Percentiles rank a stretch among this genome's conserved stretches.
Evolutionary conservation across 2,329 filamentous ascomycete genomes (phyloP).

Genomic region (Epichloe glyceriae): DNA sequence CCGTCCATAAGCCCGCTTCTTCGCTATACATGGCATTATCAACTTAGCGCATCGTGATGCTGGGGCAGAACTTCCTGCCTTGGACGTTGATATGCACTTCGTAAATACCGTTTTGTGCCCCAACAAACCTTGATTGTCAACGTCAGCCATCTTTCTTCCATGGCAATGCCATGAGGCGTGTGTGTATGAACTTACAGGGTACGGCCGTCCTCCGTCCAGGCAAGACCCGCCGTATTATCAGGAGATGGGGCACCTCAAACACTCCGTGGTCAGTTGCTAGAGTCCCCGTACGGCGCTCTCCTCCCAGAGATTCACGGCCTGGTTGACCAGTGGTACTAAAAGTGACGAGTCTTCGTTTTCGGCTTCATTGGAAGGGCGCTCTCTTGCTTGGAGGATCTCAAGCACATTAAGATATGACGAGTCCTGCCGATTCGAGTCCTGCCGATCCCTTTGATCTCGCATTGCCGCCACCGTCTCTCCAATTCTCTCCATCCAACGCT

Average conservation of each 20-base stretch:
- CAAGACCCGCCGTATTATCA: slow-evolving; percentile 47
- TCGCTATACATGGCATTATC: background rate
- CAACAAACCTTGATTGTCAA: slow-evolving; percentile 37
- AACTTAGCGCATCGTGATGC: slow-evolving; percentile 36
- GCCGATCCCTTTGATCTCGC: slow-evolving; percentile 22
- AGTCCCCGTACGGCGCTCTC: slow-evolving; percentile 23
- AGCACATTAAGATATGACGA: slow-evolving; percentile 23
- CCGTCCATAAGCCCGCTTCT: background rate
- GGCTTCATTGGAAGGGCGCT: slow-evolving; percentile 17
- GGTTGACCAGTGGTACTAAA: slow-evolving; percentile 24
- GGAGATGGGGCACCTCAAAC: slow-evolving; percentile 32
- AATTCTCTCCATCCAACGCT: slow-evolving; percentile 19
- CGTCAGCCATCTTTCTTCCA: slow-evolving; percentile 9
- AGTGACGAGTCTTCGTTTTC: slow-evolving; percentile 24
- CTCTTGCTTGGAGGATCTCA: slow-evolving; percentile 24
- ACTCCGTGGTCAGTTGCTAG: slow-evolving; percentile 24
- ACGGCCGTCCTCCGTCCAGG: slow-evolving; percentile 49
- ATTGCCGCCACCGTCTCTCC: slow-evolving; percentile 24
- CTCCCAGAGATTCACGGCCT: slow-evolving; percentile 24
- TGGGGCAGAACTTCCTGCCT: slow-evolving; percentile 45
- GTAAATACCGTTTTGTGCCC: slow-evolving; percentile 61
- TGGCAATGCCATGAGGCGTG: background rate
- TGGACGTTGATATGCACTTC: slow-evolving; percentile 56
- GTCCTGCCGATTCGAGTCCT: slow-evolving; percentile 24
- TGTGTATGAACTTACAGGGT: slow-evolving; percentile 35